Evolutionary conservation across 2,329 filamentous ascomycete genomes (phyloP).

Genomic region (Monilinia fructicola): DNA sequence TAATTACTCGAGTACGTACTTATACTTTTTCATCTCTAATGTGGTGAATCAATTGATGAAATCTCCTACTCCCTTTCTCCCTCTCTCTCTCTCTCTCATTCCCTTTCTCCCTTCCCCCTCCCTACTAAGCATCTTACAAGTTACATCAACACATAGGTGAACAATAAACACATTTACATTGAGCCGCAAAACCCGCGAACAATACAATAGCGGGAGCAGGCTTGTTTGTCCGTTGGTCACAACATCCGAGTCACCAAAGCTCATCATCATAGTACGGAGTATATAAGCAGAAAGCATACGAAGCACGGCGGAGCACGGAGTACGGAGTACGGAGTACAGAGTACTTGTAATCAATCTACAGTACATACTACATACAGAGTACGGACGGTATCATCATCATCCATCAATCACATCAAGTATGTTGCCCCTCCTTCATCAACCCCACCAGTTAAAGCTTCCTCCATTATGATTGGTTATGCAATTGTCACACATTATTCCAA

Average conservation of each 20-base stretch:
- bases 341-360: no score
- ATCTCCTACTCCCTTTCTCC: no score
- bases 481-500: background rate
- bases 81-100: no score
- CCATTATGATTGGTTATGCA: background rate
- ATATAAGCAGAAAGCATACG: background rate
- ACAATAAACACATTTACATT: background rate
- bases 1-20: no score
- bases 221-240: background rate
- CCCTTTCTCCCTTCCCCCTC: no score
- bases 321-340: no score
- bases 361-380: no score
- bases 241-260: background rate
- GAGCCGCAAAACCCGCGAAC: constrained; percentile 15
- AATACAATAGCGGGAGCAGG: background rate
- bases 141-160: background rate
- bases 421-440: background rate
- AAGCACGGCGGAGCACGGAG: no score
- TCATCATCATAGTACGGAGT: background rate
- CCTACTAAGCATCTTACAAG: no score
- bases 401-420: background rate
- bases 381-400: no score
- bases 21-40: no score
- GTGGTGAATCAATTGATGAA: no score
- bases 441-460: background rate